Evolutionary conservation across 306 rosid species (phyloP).

Genomic region (Cucumis hystrix): DNA sequence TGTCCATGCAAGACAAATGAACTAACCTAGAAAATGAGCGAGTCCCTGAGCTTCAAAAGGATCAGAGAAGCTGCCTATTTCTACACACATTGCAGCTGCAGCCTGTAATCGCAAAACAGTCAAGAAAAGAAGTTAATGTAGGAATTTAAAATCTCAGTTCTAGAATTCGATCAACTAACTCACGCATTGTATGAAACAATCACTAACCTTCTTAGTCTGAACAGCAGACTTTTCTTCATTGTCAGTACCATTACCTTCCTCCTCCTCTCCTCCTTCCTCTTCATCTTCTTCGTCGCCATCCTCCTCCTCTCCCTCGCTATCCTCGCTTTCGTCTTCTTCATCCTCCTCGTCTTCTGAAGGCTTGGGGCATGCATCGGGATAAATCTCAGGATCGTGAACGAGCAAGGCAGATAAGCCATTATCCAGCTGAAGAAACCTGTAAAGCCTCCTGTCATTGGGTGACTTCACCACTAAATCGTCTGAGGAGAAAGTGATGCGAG

Average conservation of each 20-base stretch:
- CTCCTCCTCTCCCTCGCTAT: background rate
- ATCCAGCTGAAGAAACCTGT: conserved; percentile 47
- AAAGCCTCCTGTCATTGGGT: conserved; percentile 58
- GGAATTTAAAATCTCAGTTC: background rate
- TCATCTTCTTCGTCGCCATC: background rate
- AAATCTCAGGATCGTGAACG: conserved; percentile 92
- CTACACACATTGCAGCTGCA: conserved; percentile 96
- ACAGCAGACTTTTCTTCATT: conserved; percentile 24
- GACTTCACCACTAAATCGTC: conserved; percentile 58
- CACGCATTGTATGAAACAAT: background rate
- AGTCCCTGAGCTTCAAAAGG: conserved; percentile 91
- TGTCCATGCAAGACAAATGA: background rate
- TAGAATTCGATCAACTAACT: background rate
- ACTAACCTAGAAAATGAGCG: conserved; percentile 81
- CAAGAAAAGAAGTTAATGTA: background rate
- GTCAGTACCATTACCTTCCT: conserved; percentile 4
- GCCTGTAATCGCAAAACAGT: conserved; percentile 44
- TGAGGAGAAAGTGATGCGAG: conserved; percentile 27
- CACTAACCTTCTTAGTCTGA: conserved; percentile 73
- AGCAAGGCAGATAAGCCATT: conserved; percentile 74
- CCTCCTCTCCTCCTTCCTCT: conserved; percentile 13
- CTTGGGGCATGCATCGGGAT: conserved; percentile 36
- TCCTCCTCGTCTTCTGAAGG: conserved; percentile 14
- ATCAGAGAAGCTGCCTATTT: conserved; percentile 87
- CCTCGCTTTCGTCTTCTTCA: background rate